Evolutionary conservation across 202 grass and related monocot genomes (phyloP), one percentile per base, ranked within the genome.

Genomic region (Zoysia matrella): DNA sequence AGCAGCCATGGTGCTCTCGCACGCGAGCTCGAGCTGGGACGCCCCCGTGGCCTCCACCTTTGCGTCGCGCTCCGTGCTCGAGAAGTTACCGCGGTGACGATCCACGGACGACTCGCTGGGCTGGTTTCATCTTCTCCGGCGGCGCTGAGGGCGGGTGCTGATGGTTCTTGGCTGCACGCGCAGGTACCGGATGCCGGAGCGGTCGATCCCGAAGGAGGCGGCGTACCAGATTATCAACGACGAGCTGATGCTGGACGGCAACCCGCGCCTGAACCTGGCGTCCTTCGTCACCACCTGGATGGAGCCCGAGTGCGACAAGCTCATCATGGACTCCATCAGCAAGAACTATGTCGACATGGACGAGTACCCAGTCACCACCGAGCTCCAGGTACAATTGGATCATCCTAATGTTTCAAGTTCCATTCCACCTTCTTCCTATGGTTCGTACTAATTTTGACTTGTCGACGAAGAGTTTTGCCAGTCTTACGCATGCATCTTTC

Each of bases 271-370:
- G 44, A 93, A 97, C 85, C 75, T 97, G 4, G 93, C 90, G 0
- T 93, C 90, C n/a, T 93, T 97, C 81, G 86, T 97, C 45, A 96
- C 93, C 82, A 92, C 93, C 0, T 96, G 93, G 90, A 96, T 96
- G 93, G 93, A 96, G 85, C 90, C 93, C 1, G 88, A 96, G 90
- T 96, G 93, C 52, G 88, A 89, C 77, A 88, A 90, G 79, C 89
- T 96, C 73, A 89, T 96, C 51, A 87, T 90, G 85, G 85, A 50
- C 0, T 49, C 92, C 60, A 0, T 91, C 73, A 94, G 91, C 89
- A 94, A 94, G 84, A 94, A 94, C 72, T 94, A 94, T 47, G 92
- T 89, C 70, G 92, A 94, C 78, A 94, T 94, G 92, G 92, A 94
- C 68, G 92, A 92, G 80, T 95, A 95, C 86, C 90, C 93, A 0